These are phyloP conservation scores for Cercospora sojina DNA, from an alignment of 2,329 filamentous ascomycete genomes.

Conservation along the genomic window DNA sequence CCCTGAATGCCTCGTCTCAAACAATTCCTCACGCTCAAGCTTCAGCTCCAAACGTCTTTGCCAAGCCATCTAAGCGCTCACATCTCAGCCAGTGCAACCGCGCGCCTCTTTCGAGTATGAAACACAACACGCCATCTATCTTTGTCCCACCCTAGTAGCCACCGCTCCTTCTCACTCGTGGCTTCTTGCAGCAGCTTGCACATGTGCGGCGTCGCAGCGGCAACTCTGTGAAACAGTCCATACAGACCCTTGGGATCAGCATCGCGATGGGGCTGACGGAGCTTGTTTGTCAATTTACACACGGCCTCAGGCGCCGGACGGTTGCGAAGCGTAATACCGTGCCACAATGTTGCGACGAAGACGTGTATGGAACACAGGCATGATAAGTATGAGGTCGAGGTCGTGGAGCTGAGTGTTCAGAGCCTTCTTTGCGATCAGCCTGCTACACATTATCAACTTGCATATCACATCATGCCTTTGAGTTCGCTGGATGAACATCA, in stretches of 20 bases:
- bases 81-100: slow-evolving; percentile 12
- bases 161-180: slow-evolving; percentile 6
- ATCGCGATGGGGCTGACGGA: not conserved
- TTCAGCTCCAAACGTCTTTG: not conserved
- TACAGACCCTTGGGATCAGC: slow-evolving; percentile 9
- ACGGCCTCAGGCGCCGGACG: slow-evolving; percentile 9
- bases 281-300: slow-evolving; percentile 4
- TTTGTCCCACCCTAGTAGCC: not conserved
- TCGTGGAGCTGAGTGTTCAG: not conserved
- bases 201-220: slow-evolving; percentile 9
- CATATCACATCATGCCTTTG: slow-evolving; percentile 10
- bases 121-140: slow-evolving; percentile 9
- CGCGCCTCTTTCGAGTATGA: slow-evolving; percentile 10
- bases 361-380: not conserved
- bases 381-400: slow-evolving; percentile 5
- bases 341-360: slow-evolving; percentile 1
- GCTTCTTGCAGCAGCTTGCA: slow-evolving; percentile 5
- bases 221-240: slow-evolving; percentile 7
- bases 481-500: slow-evolving; percentile 18
- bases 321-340: slow-evolving; percentile 3
- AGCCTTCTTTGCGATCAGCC: not conserved
- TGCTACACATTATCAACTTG: not conserved
- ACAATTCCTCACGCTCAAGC: not conserved
- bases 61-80: slow-evolving; percentile 13
- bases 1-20: not conserved